phyloP scores from a whole-genome alignment of 1,139 yeast species.

The Debaryomycetaceae sp. region DNA sequence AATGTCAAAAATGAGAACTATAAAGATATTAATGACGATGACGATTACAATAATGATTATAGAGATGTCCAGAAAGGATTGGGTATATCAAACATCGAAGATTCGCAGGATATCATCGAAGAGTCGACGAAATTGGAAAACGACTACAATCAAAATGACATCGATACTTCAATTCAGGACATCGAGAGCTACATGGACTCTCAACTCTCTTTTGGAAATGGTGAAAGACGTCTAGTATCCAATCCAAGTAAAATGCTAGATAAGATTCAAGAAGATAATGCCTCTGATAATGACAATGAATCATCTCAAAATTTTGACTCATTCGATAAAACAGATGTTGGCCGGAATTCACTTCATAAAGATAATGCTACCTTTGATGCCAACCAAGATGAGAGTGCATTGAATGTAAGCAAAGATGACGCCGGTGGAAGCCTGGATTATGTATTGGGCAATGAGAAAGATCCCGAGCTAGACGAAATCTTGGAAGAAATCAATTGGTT shows the following conservation, averaged over 20 bases:
- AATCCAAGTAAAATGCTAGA: neutral
- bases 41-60: neutral
- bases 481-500: constrained; percentile 77
- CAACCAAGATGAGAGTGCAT: neutral
- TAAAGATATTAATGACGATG: neutral
- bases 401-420: too few relatives aligned
- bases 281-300: neutral
- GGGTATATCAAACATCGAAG: neutral
- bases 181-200: constrained; percentile 41
- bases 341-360: constrained; percentile 10
- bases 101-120: constrained; percentile 12
- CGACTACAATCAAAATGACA: constrained; percentile 9
- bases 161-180: constrained; percentile 39
- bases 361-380: constrained; percentile 8
- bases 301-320: neutral
- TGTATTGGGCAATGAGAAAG: constrained; percentile 15
- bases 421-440: neutral
- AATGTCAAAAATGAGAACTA: neutral
- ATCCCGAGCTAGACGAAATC: constrained; percentile 58
- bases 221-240: neutral
- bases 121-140: constrained; percentile 15
- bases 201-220: constrained; percentile 18
- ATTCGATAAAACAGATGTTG: neutral
- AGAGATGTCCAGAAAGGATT: neutral
- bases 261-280: neutral